Evolutionary conservation across 2,329 filamentous ascomycete genomes (phyloP).

Genomic region (Colletotrichum camelliae): DNA sequence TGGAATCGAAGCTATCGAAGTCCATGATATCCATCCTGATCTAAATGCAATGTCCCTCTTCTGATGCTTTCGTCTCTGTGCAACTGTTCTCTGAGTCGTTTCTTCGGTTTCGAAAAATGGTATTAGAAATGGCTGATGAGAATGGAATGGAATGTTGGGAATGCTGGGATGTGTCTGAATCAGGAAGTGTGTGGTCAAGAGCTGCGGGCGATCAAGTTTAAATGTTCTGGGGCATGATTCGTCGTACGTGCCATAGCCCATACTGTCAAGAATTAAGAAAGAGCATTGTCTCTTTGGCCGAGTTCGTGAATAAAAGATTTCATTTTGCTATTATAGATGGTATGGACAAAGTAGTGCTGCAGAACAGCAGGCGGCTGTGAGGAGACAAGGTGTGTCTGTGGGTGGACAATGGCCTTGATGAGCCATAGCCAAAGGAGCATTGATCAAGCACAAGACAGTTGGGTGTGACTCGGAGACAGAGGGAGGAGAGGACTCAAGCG

Average conservation of each 20-base stretch:
- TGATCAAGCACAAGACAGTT: not conserved
- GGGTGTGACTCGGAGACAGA: not conserved
- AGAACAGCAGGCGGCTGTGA: not conserved
- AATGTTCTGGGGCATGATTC: not conserved
- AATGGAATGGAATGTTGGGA: not conserved
- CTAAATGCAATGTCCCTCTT: not conserved
- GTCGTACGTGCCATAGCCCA: not conserved
- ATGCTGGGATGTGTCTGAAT: not conserved
- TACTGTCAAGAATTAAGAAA: not conserved
- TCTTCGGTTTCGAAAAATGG: not conserved
- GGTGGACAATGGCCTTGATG: not conserved
- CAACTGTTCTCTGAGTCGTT: not conserved
- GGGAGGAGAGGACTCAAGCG: not conserved
- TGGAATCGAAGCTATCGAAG: not conserved
- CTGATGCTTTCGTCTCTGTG: not conserved
- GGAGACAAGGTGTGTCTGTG: not conserved
- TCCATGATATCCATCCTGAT: not conserved
- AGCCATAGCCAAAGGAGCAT: not conserved
- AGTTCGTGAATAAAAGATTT: not conserved
- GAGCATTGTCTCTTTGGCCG: not conserved
- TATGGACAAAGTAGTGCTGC: not conserved
- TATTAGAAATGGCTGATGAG: not conserved
- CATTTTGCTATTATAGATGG: not conserved
- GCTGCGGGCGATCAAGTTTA: not conserved
- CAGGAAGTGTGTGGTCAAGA: not conserved